These are phyloP conservation scores for Oryza meridionalis DNA, from an alignment of 176 grass and related monocot species.

Conservation along the genomic window DNA sequence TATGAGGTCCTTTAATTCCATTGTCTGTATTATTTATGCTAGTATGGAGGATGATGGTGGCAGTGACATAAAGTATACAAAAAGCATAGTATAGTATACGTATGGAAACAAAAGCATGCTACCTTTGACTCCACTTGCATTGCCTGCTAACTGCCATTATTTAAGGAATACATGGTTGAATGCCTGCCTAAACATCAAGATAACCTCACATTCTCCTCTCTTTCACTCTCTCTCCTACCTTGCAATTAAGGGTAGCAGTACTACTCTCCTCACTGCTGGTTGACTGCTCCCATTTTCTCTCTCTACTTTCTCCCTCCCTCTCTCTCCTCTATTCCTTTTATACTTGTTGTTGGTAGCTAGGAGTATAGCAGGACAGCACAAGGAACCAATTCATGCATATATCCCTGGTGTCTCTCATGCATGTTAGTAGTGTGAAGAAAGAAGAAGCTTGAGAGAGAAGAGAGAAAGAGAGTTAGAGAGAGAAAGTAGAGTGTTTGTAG, in stretches of 20 bases:
- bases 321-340: conserved; percentile 54
- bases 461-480: background rate
- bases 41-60: background rate
- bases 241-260: background rate
- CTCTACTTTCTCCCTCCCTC: conserved; percentile 8
- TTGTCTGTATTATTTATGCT: background rate
- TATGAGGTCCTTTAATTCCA: background rate
- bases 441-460: conserved; percentile 5
- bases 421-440: background rate
- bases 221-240: background rate
- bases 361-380: conserved; percentile 44
- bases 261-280: background rate
- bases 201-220: conserved; percentile 38
- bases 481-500: background rate
- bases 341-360: background rate
- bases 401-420: conserved; percentile 44
- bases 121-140: conserved; percentile 54
- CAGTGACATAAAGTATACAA: background rate
- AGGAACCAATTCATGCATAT: conserved; percentile 65
- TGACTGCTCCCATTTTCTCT: background rate
- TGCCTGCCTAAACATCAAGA: conserved; percentile 44
- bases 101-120: conserved; percentile 48
- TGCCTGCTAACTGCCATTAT: conserved; percentile 74
- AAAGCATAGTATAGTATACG: conserved; percentile 16
- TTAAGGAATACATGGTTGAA: conserved; percentile 49